Base-by-base conservation (phyloP, 192 early-diverging fungal genomes). In the Umbelopsis isabellina region DNA sequence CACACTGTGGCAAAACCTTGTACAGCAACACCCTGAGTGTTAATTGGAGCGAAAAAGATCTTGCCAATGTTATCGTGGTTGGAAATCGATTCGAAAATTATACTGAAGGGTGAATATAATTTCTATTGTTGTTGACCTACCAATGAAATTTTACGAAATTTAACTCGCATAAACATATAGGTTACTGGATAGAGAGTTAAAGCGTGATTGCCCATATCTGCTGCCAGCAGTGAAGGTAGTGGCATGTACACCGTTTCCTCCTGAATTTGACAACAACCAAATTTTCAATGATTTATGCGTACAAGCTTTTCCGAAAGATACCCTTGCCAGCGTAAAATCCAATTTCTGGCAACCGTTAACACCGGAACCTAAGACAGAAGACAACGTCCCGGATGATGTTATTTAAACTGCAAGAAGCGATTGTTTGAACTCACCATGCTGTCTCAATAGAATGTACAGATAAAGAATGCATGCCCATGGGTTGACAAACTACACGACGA, bases 241-340 rank as follows among this genome's bases (percentile, higher is more conserved):
- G 13, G 52, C 69, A 22, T 41, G 53, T 41, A 45, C 70, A 27
- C 50, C 75, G 21, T 72, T 77, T 45, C 76, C 76, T 1, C 35
- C 49, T 16, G 71, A 77, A 65, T 78, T 78, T 27, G 76, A 78
- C 30, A 72, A 78, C 23, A 73, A 73, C 18, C 71, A 73, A 47
- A 73, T 78, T 41, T 78, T 78, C 35, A 78, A 78, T 49, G 76
- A 78, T 45, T 47, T 78, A 20, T 78, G 70, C 13, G 67, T 78
- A n/a, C 76, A 78, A 65, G 35, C 49, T 16, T 78, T 78, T n/a
- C 67, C 67, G 10, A 15, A 37, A 8, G 67, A 68, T 45, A 66
- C 30, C 21, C 12, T 74, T 33, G 61, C 73, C 4, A 15, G 35
- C 12, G 47, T 69, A 22, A 52, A 74, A 0, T n/a, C 49, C 3